Base-by-base conservation (phyloP, 441 rosid species). In the Pelargonium australe region DNA sequence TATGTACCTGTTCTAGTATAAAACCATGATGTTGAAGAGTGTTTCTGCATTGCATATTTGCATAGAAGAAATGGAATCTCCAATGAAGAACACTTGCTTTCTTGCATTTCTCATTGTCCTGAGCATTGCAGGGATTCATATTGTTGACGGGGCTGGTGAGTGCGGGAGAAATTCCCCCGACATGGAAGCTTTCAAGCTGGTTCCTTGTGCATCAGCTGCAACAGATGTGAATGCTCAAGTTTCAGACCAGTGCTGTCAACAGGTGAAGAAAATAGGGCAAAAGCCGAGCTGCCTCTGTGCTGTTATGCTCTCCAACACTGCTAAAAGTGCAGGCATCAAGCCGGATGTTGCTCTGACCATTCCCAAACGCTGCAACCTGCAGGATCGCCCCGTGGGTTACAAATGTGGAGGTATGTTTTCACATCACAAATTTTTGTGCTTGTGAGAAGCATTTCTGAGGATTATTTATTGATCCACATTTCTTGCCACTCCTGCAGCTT, bases 361-460 rank as follows among this genome's bases (percentile, higher is more conserved):
- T 69, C 95, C 98, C n/a, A 86, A 91, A 65, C 88, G 93, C 20
- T 94, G 97, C 86, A 85, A 89, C 82, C 72, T 94, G 34, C 80
- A 76, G 64, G 79, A 82, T 77, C 92, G 95, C 47, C 98, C 97
- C 4, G 79, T 85, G 12, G 98, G 97, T 66, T 91, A 88, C 85
- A 82, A 85, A 76, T 93, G 98, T 72, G 95, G 97, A 88, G 91
- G 96, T 91, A 64, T 7, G 72, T 51, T 41, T 49, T 23, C 60
- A 8, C 28, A 10, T 66, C 61, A 74, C 14, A 44, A 1, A 14
- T 14, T 6, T 63, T 20, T 53, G 37, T 45, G 17, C 25, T 45
- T 4, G 51, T n/a, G n/a, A n/a, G n/a, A n/a, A n/a, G 0, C 25
- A 20, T 1, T 25, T 25, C 31, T 25, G 31, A 2, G 31, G 31